phyloP scores from a whole-genome alignment of 2,329 filamentous ascomycete genomes.

The Fusarium nygamai region DNA sequence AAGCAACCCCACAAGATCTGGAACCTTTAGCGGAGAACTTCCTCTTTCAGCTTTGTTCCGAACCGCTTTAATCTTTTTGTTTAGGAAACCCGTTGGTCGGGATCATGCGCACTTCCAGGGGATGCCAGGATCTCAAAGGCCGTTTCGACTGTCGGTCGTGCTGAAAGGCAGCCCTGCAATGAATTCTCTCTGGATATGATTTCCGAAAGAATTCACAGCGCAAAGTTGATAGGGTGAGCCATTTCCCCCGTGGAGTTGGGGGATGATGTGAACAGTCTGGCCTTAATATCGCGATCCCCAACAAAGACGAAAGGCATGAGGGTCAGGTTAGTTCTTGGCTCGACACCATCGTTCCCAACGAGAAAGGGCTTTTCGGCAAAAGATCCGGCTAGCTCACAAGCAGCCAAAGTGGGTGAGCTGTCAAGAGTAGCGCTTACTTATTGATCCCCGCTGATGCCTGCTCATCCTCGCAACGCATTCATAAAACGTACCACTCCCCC shows the following conservation, averaged over 20 bases:
- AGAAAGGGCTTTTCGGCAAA: not conserved
- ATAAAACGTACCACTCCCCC: not conserved
- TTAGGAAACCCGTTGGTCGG: not conserved
- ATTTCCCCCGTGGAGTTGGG: not conserved
- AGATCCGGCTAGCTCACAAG: not conserved
- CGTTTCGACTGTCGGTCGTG: not conserved
- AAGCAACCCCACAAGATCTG: not conserved
- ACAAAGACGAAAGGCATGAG: not conserved
- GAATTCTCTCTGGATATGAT: not conserved
- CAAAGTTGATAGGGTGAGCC: rapidly evolving
- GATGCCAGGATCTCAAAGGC: not conserved
- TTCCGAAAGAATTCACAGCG: rapidly evolving
- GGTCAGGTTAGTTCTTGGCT: rapidly evolving
- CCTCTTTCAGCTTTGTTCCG: not conserved
- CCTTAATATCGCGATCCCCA: rapidly evolving
- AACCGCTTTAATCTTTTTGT: not conserved
- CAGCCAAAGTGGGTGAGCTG: not conserved
- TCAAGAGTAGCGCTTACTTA: not conserved
- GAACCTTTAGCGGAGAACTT: rapidly evolving
- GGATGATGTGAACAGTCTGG: not conserved
- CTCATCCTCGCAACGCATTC: rapidly evolving
- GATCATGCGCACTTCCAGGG: not conserved
- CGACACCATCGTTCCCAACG: rapidly evolving
- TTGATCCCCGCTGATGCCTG: not conserved
- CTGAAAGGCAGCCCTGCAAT: rapidly evolving